Evolutionary conservation across 2,329 filamentous ascomycete species (phyloP).

Genomic region (Pestalotiopsis sp.): DNA sequence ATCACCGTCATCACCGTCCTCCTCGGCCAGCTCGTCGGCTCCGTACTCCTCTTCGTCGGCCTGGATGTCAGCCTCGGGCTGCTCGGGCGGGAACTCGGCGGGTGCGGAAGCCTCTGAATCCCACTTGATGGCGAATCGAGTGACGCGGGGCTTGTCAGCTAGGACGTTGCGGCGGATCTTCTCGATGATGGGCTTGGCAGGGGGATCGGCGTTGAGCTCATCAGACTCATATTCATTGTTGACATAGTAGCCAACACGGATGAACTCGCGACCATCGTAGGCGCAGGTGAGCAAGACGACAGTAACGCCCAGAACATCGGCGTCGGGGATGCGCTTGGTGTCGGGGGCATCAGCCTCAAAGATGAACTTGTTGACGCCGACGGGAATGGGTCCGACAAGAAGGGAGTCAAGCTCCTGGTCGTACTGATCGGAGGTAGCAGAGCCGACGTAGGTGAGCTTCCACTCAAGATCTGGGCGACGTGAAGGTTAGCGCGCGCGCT

Average conservation of each 20-base stretch:
- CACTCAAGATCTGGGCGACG: slow-evolving; percentile 81
- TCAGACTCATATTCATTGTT: slow-evolving; percentile 98
- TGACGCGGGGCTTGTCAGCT: slow-evolving; percentile 96
- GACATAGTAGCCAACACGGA: slow-evolving; percentile 98
- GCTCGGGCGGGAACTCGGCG: slow-evolving; percentile 93
- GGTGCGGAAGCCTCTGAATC: slow-evolving; percentile 97
- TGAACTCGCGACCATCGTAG: slow-evolving; percentile 95
- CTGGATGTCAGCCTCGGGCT: slow-evolving; percentile 88
- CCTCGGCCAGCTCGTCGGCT: slow-evolving; percentile 81
- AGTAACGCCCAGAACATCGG: slow-evolving; percentile 94
- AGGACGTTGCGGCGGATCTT: slow-evolving; percentile 90
- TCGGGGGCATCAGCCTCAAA: slow-evolving; percentile 95
- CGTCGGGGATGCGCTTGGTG: slow-evolving; percentile 86
- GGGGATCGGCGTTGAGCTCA: slow-evolving; percentile 85
- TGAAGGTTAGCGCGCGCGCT: slow-evolving; percentile 15
- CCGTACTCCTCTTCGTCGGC: slow-evolving; percentile 91
- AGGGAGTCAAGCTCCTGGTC: slow-evolving; percentile 98
- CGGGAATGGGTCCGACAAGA: slow-evolving; percentile 94
- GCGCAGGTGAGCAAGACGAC: slow-evolving; percentile 95
- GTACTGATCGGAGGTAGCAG: slow-evolving; percentile 94
- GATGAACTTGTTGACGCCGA: slow-evolving; percentile 97
- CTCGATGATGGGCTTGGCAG: slow-evolving; percentile 89
- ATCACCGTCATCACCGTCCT: slow-evolving; percentile 59
- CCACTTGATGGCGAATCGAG: slow-evolving; percentile 98
- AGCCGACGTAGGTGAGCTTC: slow-evolving; percentile 99